These are phyloP conservation scores for Dictyostelium purpureum DNA, from an alignment of 78 protist species.

Conservation along the genomic window DNA sequence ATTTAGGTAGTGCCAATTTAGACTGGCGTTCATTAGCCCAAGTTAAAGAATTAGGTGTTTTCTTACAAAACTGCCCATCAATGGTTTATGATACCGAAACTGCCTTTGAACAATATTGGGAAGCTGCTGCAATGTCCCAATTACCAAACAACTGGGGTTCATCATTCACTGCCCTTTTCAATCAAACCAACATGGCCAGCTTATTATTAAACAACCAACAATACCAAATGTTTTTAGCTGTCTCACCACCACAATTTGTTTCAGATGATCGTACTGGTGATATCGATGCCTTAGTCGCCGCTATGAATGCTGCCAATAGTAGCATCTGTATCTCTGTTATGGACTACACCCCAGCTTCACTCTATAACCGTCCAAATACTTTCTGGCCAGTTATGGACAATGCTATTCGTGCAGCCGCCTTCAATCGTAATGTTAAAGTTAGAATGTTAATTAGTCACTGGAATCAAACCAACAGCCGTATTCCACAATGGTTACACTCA, in stretches of 20 bases:
- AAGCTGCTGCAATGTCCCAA: constrained; percentile 3
- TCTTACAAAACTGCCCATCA: constrained; percentile 67
- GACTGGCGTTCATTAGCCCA: constrained; percentile 93
- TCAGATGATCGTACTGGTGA: constrained; percentile 72
- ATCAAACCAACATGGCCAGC: not conserved
- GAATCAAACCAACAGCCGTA: constrained; percentile 80
- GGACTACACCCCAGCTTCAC: constrained; percentile 84
- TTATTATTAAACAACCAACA: not conserved
- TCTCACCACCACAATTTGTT: constrained; percentile 55
- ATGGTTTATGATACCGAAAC: constrained; percentile 75
- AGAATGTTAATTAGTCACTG: constrained; percentile 81
- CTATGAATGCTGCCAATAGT: constrained; percentile 60
- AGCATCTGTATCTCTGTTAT: constrained; percentile 77
- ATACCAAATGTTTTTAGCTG: constrained; percentile 52
- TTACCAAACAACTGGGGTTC: constrained; percentile 60
- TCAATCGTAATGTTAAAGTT: constrained; percentile 73
- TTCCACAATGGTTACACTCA: constrained; percentile 75
- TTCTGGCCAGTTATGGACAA: constrained; percentile 87
- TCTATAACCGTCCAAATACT: constrained; percentile 54
- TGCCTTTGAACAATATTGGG: constrained; percentile 82
- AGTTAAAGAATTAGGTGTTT: constrained; percentile 91
- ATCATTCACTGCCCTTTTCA: constrained; percentile 11
- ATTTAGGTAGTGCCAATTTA: constrained; percentile 79
- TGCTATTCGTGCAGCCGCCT: constrained; percentile 82
- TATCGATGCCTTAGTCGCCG: constrained; percentile 64